Base-by-base conservation (phyloP, 2,329 filamentous ascomycete genomes). In the Penicillium vulpinum region DNA sequence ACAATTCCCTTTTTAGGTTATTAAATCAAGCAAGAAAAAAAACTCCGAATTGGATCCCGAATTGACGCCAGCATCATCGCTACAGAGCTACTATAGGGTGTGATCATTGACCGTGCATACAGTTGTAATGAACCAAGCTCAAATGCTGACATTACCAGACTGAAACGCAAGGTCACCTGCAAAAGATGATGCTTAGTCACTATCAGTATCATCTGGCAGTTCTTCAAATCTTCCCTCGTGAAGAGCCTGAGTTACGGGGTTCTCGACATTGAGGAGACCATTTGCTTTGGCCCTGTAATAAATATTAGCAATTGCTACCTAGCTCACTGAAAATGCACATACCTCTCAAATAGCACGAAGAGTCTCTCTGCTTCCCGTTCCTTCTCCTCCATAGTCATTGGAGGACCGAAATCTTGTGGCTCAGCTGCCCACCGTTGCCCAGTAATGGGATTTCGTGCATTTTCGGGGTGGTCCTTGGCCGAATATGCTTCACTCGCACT, bases 341-440 rank as follows among this genome's bases (percentile, higher is more conserved):
- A 89, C 88, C 90, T 83, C 75, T 97, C 92, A 75, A 97, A 97
- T 3, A 97, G 78, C 13, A 96, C 91, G 76, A 95, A 97, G 1
- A 97, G 75, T 55, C 86, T 84, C 74, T 97, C 93, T 0, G 92
- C 93, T 70, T 99, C 94, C 56, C 90, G 82, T 73, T 96, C 90
- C 73, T 93, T 97, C 77, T 97, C 93, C 62, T 92, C 92, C 45
- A 90, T 80, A 0, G 89, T 94, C 93, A 97, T 96, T 47, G 89
- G 85, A 1, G 86, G 85, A 11, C 79, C 73, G 4, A 85, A 77
- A 7, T 84, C 78, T 7, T 78, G 75, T 52, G 80, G 82, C 73
- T 93, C 89, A 36, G 80, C 81, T 62, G 91, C 88, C 49, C 91
- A 69, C 61, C 88, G 86, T 73, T 97, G 92, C 0, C 92, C 92